Evolutionary conservation across 1,284 basidiomycete species (phyloP).

Genomic region (Melampsora larici-populina): DNA sequence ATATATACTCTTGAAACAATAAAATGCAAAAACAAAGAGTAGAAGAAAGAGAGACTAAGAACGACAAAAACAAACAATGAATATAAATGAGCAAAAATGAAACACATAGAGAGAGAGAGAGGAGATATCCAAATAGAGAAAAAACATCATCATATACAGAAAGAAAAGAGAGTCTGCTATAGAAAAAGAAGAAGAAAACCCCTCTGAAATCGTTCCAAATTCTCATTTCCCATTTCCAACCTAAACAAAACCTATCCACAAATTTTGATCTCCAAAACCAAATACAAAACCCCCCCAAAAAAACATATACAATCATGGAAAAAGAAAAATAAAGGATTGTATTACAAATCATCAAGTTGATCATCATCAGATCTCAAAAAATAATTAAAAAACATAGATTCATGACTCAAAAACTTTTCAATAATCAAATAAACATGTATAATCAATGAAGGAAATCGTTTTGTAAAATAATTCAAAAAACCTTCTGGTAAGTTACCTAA

Average conservation of each 20-base stretch:
- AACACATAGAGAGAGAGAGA: background rate
- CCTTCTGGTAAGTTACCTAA: slow-evolving; percentile 86
- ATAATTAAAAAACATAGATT: slow-evolving; percentile 48
- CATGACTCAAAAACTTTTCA: slow-evolving; percentile 53
- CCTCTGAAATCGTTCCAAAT: background rate
- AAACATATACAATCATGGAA: no score
- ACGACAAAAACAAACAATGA: background rate
- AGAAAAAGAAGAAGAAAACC: background rate
- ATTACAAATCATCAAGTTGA: no score
- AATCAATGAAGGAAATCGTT: slow-evolving; percentile 84
- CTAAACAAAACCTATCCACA: slow-evolving; percentile 1
- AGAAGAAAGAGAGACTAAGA: background rate
- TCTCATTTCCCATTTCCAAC: background rate
- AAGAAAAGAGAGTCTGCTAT: background rate
- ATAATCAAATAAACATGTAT: slow-evolving; percentile 85
- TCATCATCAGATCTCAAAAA: slow-evolving; percentile 31
- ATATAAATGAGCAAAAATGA: background rate
- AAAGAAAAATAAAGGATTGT: no score
- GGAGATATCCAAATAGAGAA: background rate
- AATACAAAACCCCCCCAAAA: slow-evolving; percentile 5
- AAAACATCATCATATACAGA: background rate
- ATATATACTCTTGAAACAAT: no score
- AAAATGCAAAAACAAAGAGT: no score
- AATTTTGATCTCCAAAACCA: background rate
- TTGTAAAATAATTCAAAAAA: slow-evolving; percentile 86